A percentile compares a stretch with the other conserved stretches of the same genome.
phyloP scores from a whole-genome alignment of 352 stramenopile genomes.

The Plasmopara muralis region DNA sequence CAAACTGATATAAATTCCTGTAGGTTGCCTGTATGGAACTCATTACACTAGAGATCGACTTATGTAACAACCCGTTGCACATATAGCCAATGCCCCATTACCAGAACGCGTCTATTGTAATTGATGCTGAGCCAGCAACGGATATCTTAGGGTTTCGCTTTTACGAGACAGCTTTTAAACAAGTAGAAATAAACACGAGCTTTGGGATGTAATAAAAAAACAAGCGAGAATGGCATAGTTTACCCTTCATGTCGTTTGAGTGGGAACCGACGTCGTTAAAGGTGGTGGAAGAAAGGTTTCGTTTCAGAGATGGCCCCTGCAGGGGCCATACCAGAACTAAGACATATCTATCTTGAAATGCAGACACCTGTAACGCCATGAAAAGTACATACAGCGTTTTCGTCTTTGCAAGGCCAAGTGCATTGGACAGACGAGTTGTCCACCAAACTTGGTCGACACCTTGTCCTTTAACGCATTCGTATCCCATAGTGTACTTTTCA shows the following conservation, averaged over 20 bases:
- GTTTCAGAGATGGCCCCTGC: not conserved
- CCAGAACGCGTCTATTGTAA: no score
- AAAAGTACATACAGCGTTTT: not conserved
- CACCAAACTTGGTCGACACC: not conserved
- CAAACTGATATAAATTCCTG: no score
- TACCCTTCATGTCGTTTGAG: not conserved
- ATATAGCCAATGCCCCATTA: no score
- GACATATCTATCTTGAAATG: not conserved
- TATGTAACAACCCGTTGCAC: no score
- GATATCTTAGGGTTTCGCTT: no score
- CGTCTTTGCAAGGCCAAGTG: not conserved
- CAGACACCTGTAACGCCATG: not conserved
- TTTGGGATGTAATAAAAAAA: not conserved
- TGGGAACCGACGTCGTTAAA: not conserved
- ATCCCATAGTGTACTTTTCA: slow-evolving; percentile 1
- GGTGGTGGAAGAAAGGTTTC: not conserved
- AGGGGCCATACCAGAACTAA: not conserved
- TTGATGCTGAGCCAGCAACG: no score
- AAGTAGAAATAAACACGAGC: no score
- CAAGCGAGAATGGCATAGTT: not conserved
- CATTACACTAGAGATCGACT: no score
- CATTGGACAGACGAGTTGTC: not conserved
- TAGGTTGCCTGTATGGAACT: no score
- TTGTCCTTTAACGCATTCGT: not conserved
- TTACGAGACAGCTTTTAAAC: no score